Base-by-base conservation (phyloP, 805 yeast species). In the Kodamaea kaohsiungensis region DNA sequence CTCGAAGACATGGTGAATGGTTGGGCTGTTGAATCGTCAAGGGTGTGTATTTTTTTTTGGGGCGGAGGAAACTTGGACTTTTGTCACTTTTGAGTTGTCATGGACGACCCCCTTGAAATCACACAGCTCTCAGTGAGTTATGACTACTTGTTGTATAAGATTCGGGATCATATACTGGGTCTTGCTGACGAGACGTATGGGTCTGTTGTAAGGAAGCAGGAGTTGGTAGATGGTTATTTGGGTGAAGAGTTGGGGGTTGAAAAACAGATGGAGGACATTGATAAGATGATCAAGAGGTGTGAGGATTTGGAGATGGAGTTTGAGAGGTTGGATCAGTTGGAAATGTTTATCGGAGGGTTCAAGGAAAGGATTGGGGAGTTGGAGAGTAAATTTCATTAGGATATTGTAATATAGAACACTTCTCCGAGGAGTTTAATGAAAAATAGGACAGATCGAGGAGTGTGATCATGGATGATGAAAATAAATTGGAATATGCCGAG, bases 101-200 rank as follows among this genome's bases (percentile, higher is more conserved):
- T 49, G 52, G 54, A 51, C 16, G 92, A 88, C 66, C 90, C 91
- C 0, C 69, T 88, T 22, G 82, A 85, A 10, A 76, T 88, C 15
- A 80, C 83, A 60, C 77, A 80, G 53, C 69, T 88, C 43, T 82
- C 88, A 0, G 71, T 86, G 19, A 80, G 79, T 51, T 87, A 81
- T 64, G 93, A 88, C 61, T 85, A 86, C 60, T 66, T 88, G 40
- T 65, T 87, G 64, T 85, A 74, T 69, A 83, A 82, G 63, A 85
- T 88, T 49, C 77, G 79, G 46, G 88, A 84, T 56, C 77, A 79
- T 51, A 77, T 87, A 6, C 68, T 76, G 18, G 69, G 73, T 1
- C 66, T 85, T 19, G 75, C 83, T 7, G 78, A 80, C 13, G 53
- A 51, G n/a, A 72, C 79, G 1, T 65, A 63, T 53, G 59, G 55